Evolutionary conservation across 2,329 filamentous ascomycete species (phyloP).

Genomic region (Aspergillus sp.): DNA sequence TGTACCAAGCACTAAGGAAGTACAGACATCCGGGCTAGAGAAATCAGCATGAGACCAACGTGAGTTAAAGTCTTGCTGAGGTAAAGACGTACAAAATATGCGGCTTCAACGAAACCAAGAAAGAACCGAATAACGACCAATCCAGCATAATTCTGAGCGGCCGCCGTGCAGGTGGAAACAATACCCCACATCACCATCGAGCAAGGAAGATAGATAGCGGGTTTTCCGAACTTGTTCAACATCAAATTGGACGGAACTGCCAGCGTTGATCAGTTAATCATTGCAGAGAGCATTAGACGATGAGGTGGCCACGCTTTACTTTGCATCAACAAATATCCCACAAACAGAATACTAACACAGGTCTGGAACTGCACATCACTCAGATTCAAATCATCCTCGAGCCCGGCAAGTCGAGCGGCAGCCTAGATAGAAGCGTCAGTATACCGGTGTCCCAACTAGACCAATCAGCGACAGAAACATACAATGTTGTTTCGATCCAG

Average conservation of each 20-base stretch:
- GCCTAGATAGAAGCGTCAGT: slow-evolving; percentile 16
- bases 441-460: background rate
- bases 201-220: slow-evolving; percentile 51
- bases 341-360: slow-evolving; percentile 48
- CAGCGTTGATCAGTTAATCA: background rate
- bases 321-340: slow-evolving; percentile 66
- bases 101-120: slow-evolving; percentile 41
- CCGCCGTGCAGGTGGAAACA: slow-evolving; percentile 50
- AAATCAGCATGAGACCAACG: slow-evolving; percentile 56
- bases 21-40: slow-evolving; percentile 47
- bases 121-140: slow-evolving; percentile 48
- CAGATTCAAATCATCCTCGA: slow-evolving; percentile 49
- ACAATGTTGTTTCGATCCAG: slow-evolving; percentile 62
- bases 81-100: slow-evolving; percentile 44
- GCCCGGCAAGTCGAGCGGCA: slow-evolving; percentile 46
- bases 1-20: slow-evolving; percentile 62
- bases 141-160: slow-evolving; percentile 49
- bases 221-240: slow-evolving; percentile 52
- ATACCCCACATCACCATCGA: slow-evolving; percentile 63
- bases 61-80: background rate
- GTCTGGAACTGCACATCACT: slow-evolving; percentile 45
- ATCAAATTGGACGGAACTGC: slow-evolving; percentile 50
- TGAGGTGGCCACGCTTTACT: slow-evolving; percentile 20
- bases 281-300: background rate
- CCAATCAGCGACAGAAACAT: slow-evolving; percentile 6